phyloP scores from a whole-genome alignment of 345 rosid genomes.

The Syzygium aqueum region DNA sequence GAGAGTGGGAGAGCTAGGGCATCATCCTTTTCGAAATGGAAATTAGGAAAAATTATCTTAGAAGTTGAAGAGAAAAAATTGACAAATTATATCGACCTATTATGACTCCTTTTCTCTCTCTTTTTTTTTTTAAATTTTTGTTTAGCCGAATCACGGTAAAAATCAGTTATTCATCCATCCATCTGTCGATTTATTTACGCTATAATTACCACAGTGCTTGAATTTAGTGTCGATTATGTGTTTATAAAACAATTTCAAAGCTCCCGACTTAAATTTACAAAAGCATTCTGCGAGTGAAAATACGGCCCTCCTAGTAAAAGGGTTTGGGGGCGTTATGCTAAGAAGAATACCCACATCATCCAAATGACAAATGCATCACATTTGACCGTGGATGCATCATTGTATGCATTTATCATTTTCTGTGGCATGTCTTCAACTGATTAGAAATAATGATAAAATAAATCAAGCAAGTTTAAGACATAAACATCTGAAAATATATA shows the following conservation, averaged over 20 bases:
- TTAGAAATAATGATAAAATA: background rate
- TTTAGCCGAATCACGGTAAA: background rate
- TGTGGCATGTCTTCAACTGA: background rate
- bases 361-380: background rate
- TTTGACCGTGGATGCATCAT: background rate
- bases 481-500: background rate
- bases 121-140: background rate
- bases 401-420: background rate
- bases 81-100: background rate
- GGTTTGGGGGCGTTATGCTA: no score
- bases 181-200: no score
- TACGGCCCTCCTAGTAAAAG: no score
- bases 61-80: background rate
- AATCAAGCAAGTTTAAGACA: background rate
- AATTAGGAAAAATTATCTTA: background rate
- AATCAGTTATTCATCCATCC: background rate
- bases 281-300: background rate
- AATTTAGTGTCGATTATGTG: background rate
- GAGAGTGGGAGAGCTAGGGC: background rate
- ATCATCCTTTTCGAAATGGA: background rate
- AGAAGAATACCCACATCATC: background rate
- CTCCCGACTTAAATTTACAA: background rate
- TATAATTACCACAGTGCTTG: no score
- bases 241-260: background rate
- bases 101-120: background rate